These are phyloP conservation scores for Ophiostoma ulmi DNA, from an alignment of 2,329 filamentous ascomycete genomes.

Conservation along the genomic window DNA sequence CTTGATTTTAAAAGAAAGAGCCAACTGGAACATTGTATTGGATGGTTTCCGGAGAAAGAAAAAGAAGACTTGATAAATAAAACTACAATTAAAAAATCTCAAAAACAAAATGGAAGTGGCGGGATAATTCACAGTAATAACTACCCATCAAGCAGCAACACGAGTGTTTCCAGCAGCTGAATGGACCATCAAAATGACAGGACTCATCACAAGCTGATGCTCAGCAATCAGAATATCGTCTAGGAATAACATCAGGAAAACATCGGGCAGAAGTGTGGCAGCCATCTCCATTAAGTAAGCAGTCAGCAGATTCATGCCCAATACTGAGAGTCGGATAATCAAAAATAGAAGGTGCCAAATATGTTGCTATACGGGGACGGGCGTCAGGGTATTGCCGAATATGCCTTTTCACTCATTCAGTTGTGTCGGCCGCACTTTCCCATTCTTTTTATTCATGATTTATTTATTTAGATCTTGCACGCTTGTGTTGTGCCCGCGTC, in stretches of 20 bases:
- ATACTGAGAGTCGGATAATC: neutral
- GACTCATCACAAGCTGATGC: neutral
- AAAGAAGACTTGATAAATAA: no score
- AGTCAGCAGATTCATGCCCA: slow-evolving; percentile 1
- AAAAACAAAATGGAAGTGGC: neutral
- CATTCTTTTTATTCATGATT: neutral
- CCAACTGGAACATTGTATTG: no score
- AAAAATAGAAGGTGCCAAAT: neutral
- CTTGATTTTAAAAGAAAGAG: no score
- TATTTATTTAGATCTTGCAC: neutral
- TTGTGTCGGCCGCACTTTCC: neutral
- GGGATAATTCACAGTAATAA: no score
- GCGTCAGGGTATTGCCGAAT: neutral
- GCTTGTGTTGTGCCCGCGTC: neutral
- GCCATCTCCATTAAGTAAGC: neutral
- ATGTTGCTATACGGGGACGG: neutral
- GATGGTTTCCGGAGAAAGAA: no score
- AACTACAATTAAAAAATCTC: neutral
- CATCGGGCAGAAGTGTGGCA: neutral
- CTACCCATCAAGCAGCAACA: neutral
- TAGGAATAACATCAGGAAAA: neutral
- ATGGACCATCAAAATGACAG: neutral
- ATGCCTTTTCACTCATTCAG: neutral
- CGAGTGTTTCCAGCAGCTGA: neutral
- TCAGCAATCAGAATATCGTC: neutral